phyloP scores from a whole-genome alignment of 176 grass and related monocot species.

The Ensete ventricosum region DNA sequence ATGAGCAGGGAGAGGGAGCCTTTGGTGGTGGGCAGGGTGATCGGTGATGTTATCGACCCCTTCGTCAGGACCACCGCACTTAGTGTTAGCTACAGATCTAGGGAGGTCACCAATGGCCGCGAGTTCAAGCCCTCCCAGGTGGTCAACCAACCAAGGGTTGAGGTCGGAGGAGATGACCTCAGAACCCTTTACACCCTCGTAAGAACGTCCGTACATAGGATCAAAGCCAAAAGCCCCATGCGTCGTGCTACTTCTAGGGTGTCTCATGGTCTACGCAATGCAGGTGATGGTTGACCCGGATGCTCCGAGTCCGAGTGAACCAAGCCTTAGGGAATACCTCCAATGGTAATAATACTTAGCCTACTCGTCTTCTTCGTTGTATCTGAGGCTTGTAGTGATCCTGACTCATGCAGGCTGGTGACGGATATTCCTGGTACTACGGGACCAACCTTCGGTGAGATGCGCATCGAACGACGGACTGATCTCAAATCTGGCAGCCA shows the following conservation, averaged over 20 bases:
- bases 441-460: constrained; percentile 49
- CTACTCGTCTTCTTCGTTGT: no score
- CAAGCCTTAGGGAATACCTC: constrained; percentile 32
- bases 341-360: constrained; percentile 21
- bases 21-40: constrained; percentile 66
- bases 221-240: no score
- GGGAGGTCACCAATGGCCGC: constrained; percentile 46
- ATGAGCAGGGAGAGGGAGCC: constrained; percentile 55
- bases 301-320: constrained; percentile 40
- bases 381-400: no score
- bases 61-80: constrained; percentile 49
- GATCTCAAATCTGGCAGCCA: no score
- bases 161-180: constrained; percentile 65
- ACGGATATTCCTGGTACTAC: constrained; percentile 67
- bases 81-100: constrained; percentile 33
- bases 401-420: constrained; percentile 49
- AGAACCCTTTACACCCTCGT: constrained; percentile 85
- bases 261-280: not conserved
- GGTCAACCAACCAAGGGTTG: constrained; percentile 52
- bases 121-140: constrained; percentile 89
- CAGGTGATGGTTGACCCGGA: constrained; percentile 46
- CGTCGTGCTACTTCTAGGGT: no score
- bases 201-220: not conserved
- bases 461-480: no score
- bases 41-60: constrained; percentile 74